Conservation (phyloP, 495 filamentous ascomycete genomes). For the Talaromyces ruber region DNA sequence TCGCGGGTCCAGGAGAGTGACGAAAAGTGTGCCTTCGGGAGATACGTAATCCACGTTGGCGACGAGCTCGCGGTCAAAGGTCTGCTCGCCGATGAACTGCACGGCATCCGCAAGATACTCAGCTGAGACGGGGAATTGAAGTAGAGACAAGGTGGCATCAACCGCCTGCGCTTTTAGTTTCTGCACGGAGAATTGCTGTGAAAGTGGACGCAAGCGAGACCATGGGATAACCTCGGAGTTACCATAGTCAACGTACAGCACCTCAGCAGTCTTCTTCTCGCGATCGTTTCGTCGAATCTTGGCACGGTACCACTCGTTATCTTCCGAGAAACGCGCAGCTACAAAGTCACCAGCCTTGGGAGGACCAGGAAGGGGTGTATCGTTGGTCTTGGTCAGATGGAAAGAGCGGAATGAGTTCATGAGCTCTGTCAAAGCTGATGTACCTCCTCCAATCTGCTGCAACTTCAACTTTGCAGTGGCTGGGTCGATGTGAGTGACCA, state of each 20-base stretch:
- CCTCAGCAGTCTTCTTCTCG: slow-evolving; percentile 74
- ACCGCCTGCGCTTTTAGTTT: slow-evolving; percentile 79
- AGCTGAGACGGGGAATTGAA: slow-evolving; percentile 68
- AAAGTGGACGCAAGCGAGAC: slow-evolving; percentile 69
- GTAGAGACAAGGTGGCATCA: slow-evolving; percentile 79
- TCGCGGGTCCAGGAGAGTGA: slow-evolving; percentile 75
- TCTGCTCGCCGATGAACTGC: slow-evolving; percentile 57
- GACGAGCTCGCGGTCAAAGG: slow-evolving; percentile 62
- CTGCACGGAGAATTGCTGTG: slow-evolving; percentile 67
- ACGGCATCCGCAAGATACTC: slow-evolving; percentile 79
- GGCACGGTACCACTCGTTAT: slow-evolving; percentile 91
- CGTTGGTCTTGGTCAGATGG: slow-evolving; percentile 70
- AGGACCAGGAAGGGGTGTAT: slow-evolving; percentile 56
- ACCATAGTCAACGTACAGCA: slow-evolving; percentile 93
- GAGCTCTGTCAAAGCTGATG: slow-evolving; percentile 68
- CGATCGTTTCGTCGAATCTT: slow-evolving; percentile 88
- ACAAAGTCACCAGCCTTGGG: slow-evolving; percentile 91
- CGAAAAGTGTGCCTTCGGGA: slow-evolving; percentile 66
- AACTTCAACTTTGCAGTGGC: slow-evolving; percentile 68
- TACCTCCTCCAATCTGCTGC: slow-evolving; percentile 77
- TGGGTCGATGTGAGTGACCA: slow-evolving; percentile 80
- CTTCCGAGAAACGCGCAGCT: slow-evolving; percentile 77
- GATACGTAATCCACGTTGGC: slow-evolving; percentile 81
- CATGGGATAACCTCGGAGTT: slow-evolving; percentile 85
- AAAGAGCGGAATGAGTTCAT: slow-evolving; percentile 85